Evolutionary conservation across 129 eudicot genomes (phyloP).

Genomic region (Flaveria bidentis): DNA sequence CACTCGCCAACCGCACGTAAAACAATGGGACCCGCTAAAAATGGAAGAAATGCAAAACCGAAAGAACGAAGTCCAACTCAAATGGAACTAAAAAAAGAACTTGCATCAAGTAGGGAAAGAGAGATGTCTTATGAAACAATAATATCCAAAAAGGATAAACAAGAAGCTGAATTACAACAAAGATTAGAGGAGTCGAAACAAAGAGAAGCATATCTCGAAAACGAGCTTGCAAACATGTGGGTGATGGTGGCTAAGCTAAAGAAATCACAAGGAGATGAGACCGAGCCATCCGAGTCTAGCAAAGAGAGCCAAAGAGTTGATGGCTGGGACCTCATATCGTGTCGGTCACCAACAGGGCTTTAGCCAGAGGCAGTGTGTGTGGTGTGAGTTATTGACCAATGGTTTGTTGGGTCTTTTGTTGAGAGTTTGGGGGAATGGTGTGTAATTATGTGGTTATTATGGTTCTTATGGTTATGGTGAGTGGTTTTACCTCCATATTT

Average conservation of each 20-base stretch:
- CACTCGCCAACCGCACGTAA: constrained; percentile 56
- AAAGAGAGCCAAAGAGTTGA: constrained; percentile 40
- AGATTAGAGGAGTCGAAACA: constrained; percentile 81
- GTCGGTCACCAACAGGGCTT: neutral
- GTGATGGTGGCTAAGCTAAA: constrained; percentile 88
- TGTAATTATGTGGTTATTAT: constrained; percentile 23
- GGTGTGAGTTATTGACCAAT: neutral
- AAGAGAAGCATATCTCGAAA: constrained; percentile 92
- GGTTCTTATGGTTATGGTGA: neutral
- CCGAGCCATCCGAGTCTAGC: constrained; percentile 52
- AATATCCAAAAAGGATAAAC: constrained; percentile 61
- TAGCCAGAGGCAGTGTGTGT: neutral
- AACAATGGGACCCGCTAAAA: constrained; percentile 42
- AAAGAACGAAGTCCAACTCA: constrained; percentile 59
- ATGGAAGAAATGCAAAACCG: constrained; percentile 55
- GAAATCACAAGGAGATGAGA: constrained; percentile 62
- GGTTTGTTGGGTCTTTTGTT: constrained; percentile 6
- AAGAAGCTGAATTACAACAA: constrained; percentile 67
- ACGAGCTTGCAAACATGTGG: constrained; percentile 99
- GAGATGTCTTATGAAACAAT: constrained; percentile 71
- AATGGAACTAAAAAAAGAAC: constrained; percentile 66
- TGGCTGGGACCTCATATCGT: constrained; percentile 31
- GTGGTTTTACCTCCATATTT: neutral
- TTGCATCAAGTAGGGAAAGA: constrained; percentile 75
- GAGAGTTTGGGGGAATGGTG: constrained; percentile 11